A percentile compares a stretch with the other conserved stretches of the same genome.
phyloP scores from a whole-genome alignment of 75 land plant genomes.

The Pinus albicaulis region DNA sequence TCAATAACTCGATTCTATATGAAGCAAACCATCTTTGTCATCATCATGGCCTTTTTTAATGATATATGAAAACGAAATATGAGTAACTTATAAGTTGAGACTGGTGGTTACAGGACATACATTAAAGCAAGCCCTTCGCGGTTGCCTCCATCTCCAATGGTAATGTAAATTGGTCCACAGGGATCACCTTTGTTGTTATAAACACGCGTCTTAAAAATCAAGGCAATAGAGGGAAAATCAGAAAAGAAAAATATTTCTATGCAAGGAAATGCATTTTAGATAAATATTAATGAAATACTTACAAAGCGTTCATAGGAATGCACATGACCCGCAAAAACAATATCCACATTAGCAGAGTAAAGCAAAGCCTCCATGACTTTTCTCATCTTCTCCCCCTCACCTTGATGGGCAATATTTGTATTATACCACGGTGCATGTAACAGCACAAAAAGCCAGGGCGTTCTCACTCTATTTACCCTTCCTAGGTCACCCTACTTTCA shows the following conservation, averaged over 20 bases:
- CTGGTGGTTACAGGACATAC: constrained; percentile 14
- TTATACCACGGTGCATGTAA: constrained; percentile 98
- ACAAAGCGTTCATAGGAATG: constrained; percentile 96
- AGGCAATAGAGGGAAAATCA: not conserved
- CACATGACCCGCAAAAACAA: constrained; percentile 83
- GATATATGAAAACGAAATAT: not conserved
- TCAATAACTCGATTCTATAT: not conserved
- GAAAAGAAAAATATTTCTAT: not conserved
- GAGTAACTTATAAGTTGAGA: not conserved
- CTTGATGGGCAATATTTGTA: constrained; percentile 73
- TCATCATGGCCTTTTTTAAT: not conserved
- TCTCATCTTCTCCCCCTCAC: constrained; percentile 79
- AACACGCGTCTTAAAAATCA: constrained; percentile 42
- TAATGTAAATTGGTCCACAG: constrained; percentile 78
- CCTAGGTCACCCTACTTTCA: constrained; percentile 43
- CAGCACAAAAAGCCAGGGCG: constrained; percentile 81
- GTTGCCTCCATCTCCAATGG: constrained; percentile 89
- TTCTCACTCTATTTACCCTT: constrained; percentile 58
- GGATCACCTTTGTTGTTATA: constrained; percentile 39
- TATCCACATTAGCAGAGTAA: constrained; percentile 56
- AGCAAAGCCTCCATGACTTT: constrained; percentile 60
- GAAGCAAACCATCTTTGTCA: no score
- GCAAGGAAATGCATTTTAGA: not conserved
- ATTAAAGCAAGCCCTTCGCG: constrained; percentile 70
- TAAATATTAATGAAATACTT: constrained; percentile 18